These are phyloP conservation scores for Suillus fuscotomentosus DNA, from an alignment of 768 basidiomycete species.

Conservation along the genomic window DNA sequence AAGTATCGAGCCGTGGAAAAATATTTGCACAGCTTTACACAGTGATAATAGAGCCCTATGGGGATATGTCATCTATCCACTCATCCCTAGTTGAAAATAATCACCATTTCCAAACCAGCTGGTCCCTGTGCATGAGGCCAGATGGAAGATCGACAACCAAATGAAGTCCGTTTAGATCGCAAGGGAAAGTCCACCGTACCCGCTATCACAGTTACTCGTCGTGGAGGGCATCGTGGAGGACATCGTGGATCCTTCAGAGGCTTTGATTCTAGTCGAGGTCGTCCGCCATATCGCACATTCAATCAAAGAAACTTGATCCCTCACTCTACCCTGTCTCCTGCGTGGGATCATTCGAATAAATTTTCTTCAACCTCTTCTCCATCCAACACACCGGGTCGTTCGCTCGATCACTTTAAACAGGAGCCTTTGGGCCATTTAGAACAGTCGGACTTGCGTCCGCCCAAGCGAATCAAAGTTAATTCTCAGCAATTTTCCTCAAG, in stretches of 20 bases:
- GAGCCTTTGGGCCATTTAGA: neutral
- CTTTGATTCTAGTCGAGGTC: neutral
- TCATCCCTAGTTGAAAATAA: too few relatives aligned
- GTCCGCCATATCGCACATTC: neutral
- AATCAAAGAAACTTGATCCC: neutral
- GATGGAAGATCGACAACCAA: conserved; percentile 40
- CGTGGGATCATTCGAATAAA: neutral
- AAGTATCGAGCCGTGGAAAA: too few relatives aligned
- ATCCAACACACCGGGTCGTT: neutral
- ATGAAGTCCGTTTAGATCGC: conserved; percentile 34
- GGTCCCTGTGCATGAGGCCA: neutral
- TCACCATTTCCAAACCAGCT: too few relatives aligned
- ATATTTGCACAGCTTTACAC: too few relatives aligned
- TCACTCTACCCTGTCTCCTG: neutral
- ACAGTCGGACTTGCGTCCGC: neutral
- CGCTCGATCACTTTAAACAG: neutral
- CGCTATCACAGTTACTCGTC: conserved; percentile 15
- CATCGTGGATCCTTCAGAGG: neutral
- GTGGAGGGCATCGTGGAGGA: conserved; percentile 1
- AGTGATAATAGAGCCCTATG: too few relatives aligned
- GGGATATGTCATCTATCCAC: too few relatives aligned
- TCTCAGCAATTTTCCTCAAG: neutral
- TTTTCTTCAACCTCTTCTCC: neutral
- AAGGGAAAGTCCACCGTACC: conserved; percentile 33
- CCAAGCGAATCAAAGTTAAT: neutral